Evolutionary conservation across 2,329 filamentous ascomycete species (phyloP).

Genomic region (Amauroascus niger): DNA sequence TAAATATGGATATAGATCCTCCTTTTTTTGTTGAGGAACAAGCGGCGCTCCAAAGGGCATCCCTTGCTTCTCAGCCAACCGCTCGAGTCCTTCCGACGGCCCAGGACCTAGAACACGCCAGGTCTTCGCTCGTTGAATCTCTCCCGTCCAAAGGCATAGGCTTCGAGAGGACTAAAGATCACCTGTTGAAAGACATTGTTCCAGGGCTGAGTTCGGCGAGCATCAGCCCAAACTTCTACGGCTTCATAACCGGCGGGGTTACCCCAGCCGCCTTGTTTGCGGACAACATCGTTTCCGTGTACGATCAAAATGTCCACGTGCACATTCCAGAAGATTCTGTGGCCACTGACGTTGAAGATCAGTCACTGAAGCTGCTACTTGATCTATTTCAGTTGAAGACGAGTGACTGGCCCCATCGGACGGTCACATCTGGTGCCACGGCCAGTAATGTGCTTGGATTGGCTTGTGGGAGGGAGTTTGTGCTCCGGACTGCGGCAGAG

Average conservation of each 20-base stretch:
- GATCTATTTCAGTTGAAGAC: conserved; percentile 54
- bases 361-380: conserved; percentile 58
- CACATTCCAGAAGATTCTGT: conserved; percentile 69
- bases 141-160: conserved; percentile 26
- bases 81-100: conserved; percentile 28
- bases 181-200: conserved; percentile 36
- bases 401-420: conserved; percentile 57
- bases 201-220: conserved; percentile 57
- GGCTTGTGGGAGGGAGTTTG: conserved; percentile 59
- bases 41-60: background rate
- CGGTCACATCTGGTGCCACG: conserved; percentile 68
- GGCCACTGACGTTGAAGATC: conserved; percentile 65
- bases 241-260: conserved; percentile 75
- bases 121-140: conserved; percentile 25
- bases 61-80: conserved; percentile 20
- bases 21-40: background rate
- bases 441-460: conserved; percentile 56
- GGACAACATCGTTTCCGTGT: conserved; percentile 69
- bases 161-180: conserved; percentile 26
- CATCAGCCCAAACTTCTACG: conserved; percentile 63
- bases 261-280: conserved; percentile 72
- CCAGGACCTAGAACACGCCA: conserved; percentile 25
- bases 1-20: background rate
- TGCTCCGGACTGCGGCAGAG: conserved; percentile 36
- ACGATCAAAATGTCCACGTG: conserved; percentile 77